Base-by-base conservation (phyloP, 148 eudicot genomes). In the Pharnaceum exiguum region DNA sequence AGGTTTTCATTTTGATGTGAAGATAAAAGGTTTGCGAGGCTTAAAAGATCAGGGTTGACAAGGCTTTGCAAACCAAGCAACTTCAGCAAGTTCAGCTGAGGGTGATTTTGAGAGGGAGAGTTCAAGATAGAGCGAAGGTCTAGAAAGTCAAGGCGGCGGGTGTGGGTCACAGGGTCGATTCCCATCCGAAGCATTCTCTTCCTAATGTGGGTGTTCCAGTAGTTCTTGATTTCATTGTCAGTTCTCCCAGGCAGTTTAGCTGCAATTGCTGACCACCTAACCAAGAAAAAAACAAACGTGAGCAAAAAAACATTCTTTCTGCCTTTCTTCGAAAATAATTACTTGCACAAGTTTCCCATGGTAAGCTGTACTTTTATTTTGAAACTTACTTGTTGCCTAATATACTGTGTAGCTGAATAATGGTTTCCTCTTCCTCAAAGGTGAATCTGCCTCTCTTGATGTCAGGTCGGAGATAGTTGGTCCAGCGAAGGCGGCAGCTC, bases 241-340 rank as follows among this genome's bases (percentile, higher is more conserved):
- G 98, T 93, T 42, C 98, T 81, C 57, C 98, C 98, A 0, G 98
- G 98, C 37, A 93, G 77, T 16, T 80, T 81, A 38, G 89, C 84
- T 18, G 98, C 98, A 69, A 93, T 93, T n/a, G 88, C 78, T 6
- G 98, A 93, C 98, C 98, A 93, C 75, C 98, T 93, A 48, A 42
- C 49, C 57, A 2, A 31, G 17, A 38, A n/a, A 33, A 57, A 26
- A 50, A 10, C 15, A 39, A 46, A 56, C 43, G 59, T 40, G n/a
- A 44, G 29, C 53, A 25, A 17, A 35, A 53, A 43, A 4, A 5
- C 29, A 15, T 25, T 62, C 46, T 33, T 24, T 55, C 13, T 46
- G 4, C 16, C 2, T 25, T 10, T 47, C 15, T 25, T 25, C 51
- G 26, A 47, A 24, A 47, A 65, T n/a, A n/a, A n/a, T n/a, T n/a